phyloP scores from a whole-genome alignment of 352 stramenopile genomes.

The Phytophthora hibernalis region DNA sequence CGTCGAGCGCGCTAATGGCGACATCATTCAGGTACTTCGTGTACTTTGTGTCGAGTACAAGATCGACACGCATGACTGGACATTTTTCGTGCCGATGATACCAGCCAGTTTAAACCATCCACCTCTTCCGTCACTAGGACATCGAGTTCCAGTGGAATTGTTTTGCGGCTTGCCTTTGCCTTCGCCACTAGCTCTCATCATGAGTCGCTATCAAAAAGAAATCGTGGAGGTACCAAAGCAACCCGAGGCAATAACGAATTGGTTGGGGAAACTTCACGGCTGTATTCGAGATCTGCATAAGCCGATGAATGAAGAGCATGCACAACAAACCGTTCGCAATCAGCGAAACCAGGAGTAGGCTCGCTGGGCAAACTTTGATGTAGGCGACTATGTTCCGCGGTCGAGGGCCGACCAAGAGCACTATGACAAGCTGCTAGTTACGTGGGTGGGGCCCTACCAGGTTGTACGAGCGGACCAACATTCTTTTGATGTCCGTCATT shows the following conservation, averaged over 20 bases:
- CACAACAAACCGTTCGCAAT: constrained; percentile 16
- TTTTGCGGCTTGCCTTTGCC: constrained; percentile 22
- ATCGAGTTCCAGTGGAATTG: constrained; percentile 25
- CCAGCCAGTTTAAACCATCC: constrained; percentile 43
- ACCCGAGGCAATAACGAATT: not conserved
- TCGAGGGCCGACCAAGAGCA: constrained; percentile 38
- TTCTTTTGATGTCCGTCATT: constrained; percentile 29
- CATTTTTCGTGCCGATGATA: constrained; percentile 26
- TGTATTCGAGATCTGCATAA: constrained; percentile 26
- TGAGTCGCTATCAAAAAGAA: constrained; percentile 1
- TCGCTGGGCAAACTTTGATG: constrained; percentile 22
- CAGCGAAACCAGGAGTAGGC: constrained; percentile 5
- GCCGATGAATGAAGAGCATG: constrained; percentile 8
- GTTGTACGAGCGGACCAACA: constrained; percentile 27
- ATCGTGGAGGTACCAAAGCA: constrained; percentile 10
- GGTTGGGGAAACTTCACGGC: not conserved
- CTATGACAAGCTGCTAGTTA: constrained; percentile 40
- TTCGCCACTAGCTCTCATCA: constrained; percentile 5
- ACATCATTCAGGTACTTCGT: constrained; percentile 38
- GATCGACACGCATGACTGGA: constrained; percentile 27
- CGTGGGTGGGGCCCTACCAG: constrained; percentile 39
- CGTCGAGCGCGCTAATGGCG: constrained; percentile 37
- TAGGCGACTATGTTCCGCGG: constrained; percentile 41
- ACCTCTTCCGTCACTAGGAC: constrained; percentile 23
- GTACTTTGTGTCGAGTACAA: constrained; percentile 27